phyloP scores from a whole-genome alignment of 345 rosid species.

The Citrus inodora region DNA sequence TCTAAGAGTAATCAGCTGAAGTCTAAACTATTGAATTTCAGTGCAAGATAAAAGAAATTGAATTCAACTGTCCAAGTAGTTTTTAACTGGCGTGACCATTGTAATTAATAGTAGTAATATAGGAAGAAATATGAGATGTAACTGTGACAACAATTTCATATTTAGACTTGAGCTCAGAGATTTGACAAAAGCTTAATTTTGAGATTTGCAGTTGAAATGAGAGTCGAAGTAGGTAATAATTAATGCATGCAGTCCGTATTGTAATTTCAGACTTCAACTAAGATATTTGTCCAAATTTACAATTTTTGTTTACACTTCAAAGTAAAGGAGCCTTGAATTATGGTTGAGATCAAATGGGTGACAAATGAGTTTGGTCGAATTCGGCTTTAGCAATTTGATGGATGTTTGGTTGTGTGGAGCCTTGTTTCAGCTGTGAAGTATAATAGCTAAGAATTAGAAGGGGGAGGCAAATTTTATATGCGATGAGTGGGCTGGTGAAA shows the following conservation, averaged over 20 bases:
- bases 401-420: background rate
- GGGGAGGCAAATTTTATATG: background rate
- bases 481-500: background rate
- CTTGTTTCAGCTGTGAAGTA: background rate
- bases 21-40: no score
- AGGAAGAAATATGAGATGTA: background rate
- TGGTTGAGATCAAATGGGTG: background rate
- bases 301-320: background rate
- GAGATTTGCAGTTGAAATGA: background rate
- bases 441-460: background rate
- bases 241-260: no score
- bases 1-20: no score
- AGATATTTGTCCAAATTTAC: background rate
- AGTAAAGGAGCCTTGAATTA: background rate
- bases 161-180: background rate
- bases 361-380: background rate
- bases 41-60: no score
- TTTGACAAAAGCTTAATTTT: background rate
- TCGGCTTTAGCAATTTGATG: background rate
- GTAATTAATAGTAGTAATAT: no score
- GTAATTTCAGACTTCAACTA: background rate
- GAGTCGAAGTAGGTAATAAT: background rate
- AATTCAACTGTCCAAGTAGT: no score
- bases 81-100: background rate
- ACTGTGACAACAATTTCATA: background rate